Base-by-base conservation (phyloP, 1,284 basidiomycete genomes). In the Pyrrhoderma noxium region DNA sequence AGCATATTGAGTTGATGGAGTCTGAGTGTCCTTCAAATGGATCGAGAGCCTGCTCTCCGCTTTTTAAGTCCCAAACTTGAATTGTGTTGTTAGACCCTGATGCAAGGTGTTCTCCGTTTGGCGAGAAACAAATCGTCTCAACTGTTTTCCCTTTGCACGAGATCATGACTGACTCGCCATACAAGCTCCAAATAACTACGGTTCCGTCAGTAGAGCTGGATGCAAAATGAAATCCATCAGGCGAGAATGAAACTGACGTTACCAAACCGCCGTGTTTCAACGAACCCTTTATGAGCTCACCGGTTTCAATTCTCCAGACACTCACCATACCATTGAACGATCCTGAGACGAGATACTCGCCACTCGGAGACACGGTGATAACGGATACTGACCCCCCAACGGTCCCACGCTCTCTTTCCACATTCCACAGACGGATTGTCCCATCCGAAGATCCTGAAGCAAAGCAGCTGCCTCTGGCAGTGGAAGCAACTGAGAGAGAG, bases 271-370 rank as follows among this genome's bases (percentile, higher is more conserved):
- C 5, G 14, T 40, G 38, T 14, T 8, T 14, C 5, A 40, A n/a
- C 8, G 38, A 14, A 5, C 38, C 38, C 5, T 5, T 5, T 7
- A 16, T n/a, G 21, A 5, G 5, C 38, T 18, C 21, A 8, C 38
- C 38, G 8, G 38, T 40, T 7, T 7, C 7, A 5, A n/a, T 8
- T 7, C 49, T 48, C 55, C 55, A 56, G 8, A 56, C 41, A n/a
- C 22, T 22, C 13, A 56, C 35, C 8, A 14, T 38, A 2, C 35
- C 19, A 18, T 50, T 42, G 8, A 9, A 3, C 3, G 42, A 47
- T 13, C 49, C 49, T 14, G 47, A 49, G 4, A 11, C 36, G 9
- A 49, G 4, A 21, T 49, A 45, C 21, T 21, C 11, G 3, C 47
- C 36, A 22, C 22, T 37, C 36, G 38, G 55, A 3, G 54, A 56